Conservation (phyloP, 2,329 filamentous ascomycete genomes). For the Fusarium sp. region DNA sequence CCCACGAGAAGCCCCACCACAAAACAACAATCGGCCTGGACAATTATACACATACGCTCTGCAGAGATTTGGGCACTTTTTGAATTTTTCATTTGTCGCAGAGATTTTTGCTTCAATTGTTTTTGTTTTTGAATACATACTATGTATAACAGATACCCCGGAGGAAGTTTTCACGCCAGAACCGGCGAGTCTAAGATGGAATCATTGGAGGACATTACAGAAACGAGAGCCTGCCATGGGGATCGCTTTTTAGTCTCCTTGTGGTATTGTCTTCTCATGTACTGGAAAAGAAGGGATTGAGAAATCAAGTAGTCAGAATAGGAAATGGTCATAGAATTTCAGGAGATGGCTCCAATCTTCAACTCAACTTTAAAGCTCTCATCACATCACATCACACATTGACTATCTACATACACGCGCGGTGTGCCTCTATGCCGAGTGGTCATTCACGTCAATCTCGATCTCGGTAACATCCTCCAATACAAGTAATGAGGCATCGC, state of each 20-base stretch:
- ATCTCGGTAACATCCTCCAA: background rate
- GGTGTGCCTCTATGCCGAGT: background rate
- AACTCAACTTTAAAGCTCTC: background rate
- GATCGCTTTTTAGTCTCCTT: background rate
- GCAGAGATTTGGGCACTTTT: slow-evolving; percentile 12
- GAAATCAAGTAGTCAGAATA: slow-evolving; percentile 34
- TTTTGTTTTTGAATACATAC: slow-evolving; percentile 37
- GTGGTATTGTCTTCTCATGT: background rate
- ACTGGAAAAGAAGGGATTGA: background rate
- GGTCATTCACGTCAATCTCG: background rate
- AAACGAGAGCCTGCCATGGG: slow-evolving; percentile 1
- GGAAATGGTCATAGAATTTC: slow-evolving; percentile 20
- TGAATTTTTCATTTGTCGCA: slow-evolving; percentile 39
- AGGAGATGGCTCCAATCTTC: slow-evolving; percentile 21
- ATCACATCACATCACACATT: background rate
- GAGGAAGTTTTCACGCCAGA: slow-evolving; percentile 37
- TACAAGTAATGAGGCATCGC: background rate
- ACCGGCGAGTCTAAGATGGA: slow-evolving; percentile 37
- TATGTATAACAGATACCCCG: slow-evolving; percentile 49
- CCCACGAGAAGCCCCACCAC: slow-evolving; percentile 1
- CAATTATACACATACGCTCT: slow-evolving; percentile 16
- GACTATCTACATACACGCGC: background rate
- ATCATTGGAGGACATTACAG: slow-evolving; percentile 25
- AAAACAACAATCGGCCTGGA: slow-evolving; percentile 25
- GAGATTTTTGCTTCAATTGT: slow-evolving; percentile 27